These are phyloP conservation scores for Cyclotella distinguenda DNA, from an alignment of 108 stramenopile genomes.

Conservation along the genomic window DNA sequence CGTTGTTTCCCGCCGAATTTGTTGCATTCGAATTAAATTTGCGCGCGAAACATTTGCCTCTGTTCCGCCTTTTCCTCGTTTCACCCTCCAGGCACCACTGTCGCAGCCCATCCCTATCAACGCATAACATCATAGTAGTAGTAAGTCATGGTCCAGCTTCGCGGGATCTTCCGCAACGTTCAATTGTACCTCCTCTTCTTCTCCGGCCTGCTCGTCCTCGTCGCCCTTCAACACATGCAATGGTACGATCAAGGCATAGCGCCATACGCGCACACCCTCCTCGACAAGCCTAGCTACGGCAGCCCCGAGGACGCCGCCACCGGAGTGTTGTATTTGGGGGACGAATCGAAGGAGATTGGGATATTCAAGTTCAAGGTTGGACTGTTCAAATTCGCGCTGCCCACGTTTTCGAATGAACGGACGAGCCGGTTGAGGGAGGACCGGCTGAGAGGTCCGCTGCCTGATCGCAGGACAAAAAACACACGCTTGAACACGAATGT, in stretches of 20 bases:
- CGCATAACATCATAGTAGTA: no score
- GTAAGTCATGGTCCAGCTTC: no score
- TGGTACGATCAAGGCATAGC: slow-evolving; percentile 9
- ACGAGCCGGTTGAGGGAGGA: neutral
- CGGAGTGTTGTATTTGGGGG: slow-evolving; percentile 11
- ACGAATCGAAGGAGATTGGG: slow-evolving; percentile 26
- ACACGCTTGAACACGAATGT: neutral
- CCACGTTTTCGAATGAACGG: slow-evolving; percentile 10
- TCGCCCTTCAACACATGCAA: slow-evolving; percentile 24
- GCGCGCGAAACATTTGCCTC: no score
- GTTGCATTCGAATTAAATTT: no score
- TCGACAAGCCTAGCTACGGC: neutral
- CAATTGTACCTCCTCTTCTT: slow-evolving; percentile 32
- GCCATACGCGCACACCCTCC: neutral
- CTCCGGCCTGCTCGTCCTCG: slow-evolving; percentile 15
- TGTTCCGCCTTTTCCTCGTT: no score
- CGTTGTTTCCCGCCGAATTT: no score
- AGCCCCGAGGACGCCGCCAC: slow-evolving; percentile 1
- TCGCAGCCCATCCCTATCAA: no score
- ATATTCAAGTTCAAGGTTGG: slow-evolving; percentile 23
- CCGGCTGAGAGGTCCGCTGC: slow-evolving; percentile 1
- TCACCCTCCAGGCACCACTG: no score
- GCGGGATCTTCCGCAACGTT: slow-evolving; percentile 34
- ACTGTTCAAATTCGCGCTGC: slow-evolving; percentile 28
- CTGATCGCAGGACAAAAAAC: neutral